phyloP scores from a whole-genome alignment of 1,139 yeast species.

The Suhomyces maxii region DNA sequence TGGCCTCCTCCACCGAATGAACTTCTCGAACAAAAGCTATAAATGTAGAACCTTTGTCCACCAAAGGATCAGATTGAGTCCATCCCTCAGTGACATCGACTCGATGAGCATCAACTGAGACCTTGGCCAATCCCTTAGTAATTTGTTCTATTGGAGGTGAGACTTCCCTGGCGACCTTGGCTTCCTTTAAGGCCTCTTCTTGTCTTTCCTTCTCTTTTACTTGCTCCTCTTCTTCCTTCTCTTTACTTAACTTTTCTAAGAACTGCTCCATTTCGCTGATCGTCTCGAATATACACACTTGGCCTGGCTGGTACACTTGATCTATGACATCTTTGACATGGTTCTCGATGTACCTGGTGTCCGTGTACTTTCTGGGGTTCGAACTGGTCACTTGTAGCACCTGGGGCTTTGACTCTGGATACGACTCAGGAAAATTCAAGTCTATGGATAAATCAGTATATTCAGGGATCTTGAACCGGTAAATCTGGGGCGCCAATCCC shows the following conservation, averaged over 20 bases:
- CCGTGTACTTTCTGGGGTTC: constrained; percentile 34
- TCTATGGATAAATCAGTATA: constrained; percentile 59
- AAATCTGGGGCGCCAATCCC: constrained; percentile 36
- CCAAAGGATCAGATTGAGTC: constrained; percentile 72
- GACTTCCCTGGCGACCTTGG: not conserved
- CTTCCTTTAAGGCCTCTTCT: not conserved
- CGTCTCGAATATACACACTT: constrained; percentile 79
- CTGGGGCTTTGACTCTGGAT: constrained; percentile 67
- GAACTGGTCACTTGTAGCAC: constrained; percentile 50
- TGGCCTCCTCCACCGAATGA: constrained; percentile 64
- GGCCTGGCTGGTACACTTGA: constrained; percentile 46
- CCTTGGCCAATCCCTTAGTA: no score
- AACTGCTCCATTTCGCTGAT: constrained; percentile 63
- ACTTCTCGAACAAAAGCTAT: constrained; percentile 72
- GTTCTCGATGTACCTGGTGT: constrained; percentile 43
- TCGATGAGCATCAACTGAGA: not conserved
- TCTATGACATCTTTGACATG: constrained; percentile 51
- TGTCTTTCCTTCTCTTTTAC: not conserved
- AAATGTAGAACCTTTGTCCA: constrained; percentile 84
- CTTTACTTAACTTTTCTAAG: constrained; percentile 34
- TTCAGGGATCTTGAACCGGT: constrained; percentile 62
- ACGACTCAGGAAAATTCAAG: constrained; percentile 64
- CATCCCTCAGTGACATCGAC: constrained; percentile 63
- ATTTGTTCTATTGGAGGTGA: no score
- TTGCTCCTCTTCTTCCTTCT: constrained; percentile 8